Evolutionary conservation across 331 rosid genomes (phyloP).

Genomic region (Cydonia oblonga): DNA sequence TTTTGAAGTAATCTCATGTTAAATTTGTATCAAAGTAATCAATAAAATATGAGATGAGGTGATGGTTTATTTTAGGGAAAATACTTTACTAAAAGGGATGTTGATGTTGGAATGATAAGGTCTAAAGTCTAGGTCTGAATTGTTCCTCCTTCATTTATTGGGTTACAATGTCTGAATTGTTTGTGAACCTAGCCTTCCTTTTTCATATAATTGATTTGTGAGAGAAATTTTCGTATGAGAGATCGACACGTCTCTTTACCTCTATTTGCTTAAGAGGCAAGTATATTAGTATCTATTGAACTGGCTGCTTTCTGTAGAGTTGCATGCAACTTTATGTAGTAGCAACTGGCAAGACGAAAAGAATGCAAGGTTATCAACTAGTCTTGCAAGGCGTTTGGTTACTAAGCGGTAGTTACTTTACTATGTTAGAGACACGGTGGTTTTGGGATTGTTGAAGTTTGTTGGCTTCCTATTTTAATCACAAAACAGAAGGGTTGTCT

Average conservation of each 20-base stretch:
- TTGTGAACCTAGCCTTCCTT: too few species aligned
- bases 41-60: not conserved
- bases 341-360: not conserved
- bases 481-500: not conserved
- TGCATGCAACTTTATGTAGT: not conserved
- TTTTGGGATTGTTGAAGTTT: not conserved
- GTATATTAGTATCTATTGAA: not conserved
- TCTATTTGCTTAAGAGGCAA: not conserved
- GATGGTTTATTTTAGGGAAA: not conserved
- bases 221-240: not conserved
- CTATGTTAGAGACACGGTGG: not conserved
- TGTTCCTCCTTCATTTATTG: not conserved
- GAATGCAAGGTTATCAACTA: not conserved
- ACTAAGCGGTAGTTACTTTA: not conserved
- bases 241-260: not conserved
- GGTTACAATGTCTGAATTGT: not conserved
- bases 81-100: not conserved
- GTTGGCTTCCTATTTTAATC: not conserved
- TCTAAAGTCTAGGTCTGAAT: not conserved
- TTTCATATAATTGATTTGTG: not conserved
- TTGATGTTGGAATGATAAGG: not conserved
- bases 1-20: conserved; percentile 11
- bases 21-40: not conserved
- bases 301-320: not conserved
- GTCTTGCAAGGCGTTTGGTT: not conserved